Evolutionary conservation across 1,139 yeast species (phyloP).

Genomic region (Zygoascus sp.): DNA sequence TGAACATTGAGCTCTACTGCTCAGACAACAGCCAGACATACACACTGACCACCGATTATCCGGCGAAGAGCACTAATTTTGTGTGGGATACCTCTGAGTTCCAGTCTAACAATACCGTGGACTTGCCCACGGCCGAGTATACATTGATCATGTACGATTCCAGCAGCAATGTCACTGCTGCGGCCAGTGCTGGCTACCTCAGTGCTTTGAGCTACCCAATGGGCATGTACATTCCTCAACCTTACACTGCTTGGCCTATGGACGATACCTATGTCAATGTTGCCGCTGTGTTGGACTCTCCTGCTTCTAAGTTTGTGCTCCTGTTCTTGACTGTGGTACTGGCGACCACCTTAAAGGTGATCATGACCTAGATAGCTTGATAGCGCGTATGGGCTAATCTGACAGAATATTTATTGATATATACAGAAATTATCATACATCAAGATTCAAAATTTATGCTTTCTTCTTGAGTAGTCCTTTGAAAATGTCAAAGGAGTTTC

Average conservation of each 20-base stretch:
- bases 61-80: conserved; percentile 30
- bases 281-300: conserved; percentile 19
- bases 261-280: conserved; percentile 24
- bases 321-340: conserved; percentile 19
- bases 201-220: conserved; percentile 32
- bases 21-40: conserved; percentile 36
- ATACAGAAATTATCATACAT: not conserved
- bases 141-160: conserved; percentile 37
- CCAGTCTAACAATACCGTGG: conserved; percentile 25
- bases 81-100: conserved; percentile 40
- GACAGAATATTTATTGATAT: not conserved
- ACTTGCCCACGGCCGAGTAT: conserved; percentile 35
- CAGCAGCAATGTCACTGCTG: conserved; percentile 26
- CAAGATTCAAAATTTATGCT: conserved; percentile 11
- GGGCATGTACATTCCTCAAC: conserved; percentile 38
- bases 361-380: conserved; percentile 4
- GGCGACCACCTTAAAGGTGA: conserved; percentile 17
- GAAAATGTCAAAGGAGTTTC: conserved; percentile 94
- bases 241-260: conserved; percentile 34
- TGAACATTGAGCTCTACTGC: conserved; percentile 39
- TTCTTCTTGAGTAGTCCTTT: conserved; percentile 77
- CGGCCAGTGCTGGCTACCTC: conserved; percentile 35
- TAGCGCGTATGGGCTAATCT: too few species aligned
- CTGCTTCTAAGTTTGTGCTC: conserved; percentile 20
- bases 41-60: conserved; percentile 35